These are phyloP conservation scores for Dichomitus squalens DNA, from an alignment of 1,284 basidiomycete species.

Conservation along the genomic window DNA sequence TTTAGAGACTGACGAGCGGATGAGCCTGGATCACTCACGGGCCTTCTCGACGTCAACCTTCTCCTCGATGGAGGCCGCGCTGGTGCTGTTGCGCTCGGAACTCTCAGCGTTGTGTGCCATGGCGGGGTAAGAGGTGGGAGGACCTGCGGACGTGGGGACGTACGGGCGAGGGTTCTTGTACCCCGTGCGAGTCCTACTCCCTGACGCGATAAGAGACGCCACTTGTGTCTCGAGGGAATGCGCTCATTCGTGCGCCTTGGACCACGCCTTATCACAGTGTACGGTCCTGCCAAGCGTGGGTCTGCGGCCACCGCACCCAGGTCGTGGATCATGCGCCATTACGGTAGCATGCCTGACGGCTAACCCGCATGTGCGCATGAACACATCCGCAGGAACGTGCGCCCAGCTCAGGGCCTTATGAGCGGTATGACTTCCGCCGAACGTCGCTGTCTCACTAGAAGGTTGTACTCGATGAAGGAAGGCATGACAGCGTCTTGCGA, in stretches of 20 bases:
- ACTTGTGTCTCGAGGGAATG: not conserved
- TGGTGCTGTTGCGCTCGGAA: slow-evolving; percentile 21
- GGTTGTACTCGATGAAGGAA: not conserved
- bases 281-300: slow-evolving; percentile 3
- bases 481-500: not conserved
- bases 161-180: slow-evolving; percentile 21
- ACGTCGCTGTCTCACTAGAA: not conserved
- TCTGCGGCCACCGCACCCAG: not conserved
- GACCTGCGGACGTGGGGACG: slow-evolving; percentile 14
- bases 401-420: too few relatives aligned
- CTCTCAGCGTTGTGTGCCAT: slow-evolving; percentile 26
- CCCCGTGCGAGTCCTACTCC: slow-evolving; percentile 2
- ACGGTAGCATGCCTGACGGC: not conserved
- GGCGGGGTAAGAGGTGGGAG: slow-evolving; percentile 14
- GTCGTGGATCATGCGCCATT: not conserved
- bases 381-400: too few relatives aligned
- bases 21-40: slow-evolving; percentile 7
- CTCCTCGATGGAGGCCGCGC: slow-evolving; percentile 53
- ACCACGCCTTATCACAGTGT: slow-evolving; percentile 7
- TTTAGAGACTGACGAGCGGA: not conserved
- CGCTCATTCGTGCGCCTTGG: not conserved
- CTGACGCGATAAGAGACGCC: slow-evolving; percentile 2
- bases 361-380: not conserved
- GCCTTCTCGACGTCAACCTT: slow-evolving; percentile 46
- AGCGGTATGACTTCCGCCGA: not conserved